Evolutionary conservation across 2,329 filamentous ascomycete species (phyloP).

Genomic region (Aureobasidium zeae): DNA sequence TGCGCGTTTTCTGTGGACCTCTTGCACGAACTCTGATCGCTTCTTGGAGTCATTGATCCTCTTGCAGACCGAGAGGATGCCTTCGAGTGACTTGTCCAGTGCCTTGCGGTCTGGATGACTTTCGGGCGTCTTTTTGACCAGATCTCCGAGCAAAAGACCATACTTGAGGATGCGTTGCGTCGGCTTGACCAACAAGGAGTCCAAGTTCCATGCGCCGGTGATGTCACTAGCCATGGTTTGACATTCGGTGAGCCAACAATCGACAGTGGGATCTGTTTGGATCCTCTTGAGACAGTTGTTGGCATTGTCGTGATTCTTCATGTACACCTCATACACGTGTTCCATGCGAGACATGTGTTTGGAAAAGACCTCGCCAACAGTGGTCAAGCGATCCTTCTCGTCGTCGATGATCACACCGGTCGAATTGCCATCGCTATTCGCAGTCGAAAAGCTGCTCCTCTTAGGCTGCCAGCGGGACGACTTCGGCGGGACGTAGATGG

Average conservation of each 20-base stretch:
- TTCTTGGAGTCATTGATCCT: slow-evolving; percentile 92
- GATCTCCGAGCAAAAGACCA: slow-evolving; percentile 69
- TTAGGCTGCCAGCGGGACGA: slow-evolving; percentile 43
- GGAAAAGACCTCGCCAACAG: slow-evolving; percentile 51
- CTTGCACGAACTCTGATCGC: slow-evolving; percentile 84
- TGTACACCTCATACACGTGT: slow-evolving; percentile 54
- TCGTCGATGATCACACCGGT: slow-evolving; percentile 21
- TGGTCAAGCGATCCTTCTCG: slow-evolving; percentile 48
- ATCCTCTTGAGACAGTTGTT: slow-evolving; percentile 50
- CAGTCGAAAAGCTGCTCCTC: slow-evolving; percentile 40
- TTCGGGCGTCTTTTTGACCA: slow-evolving; percentile 67
- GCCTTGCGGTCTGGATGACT: slow-evolving; percentile 71
- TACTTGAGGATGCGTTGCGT: slow-evolving; percentile 94
- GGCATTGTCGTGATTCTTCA: slow-evolving; percentile 56
- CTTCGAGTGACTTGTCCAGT: slow-evolving; percentile 63
- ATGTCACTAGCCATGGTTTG: slow-evolving; percentile 86
- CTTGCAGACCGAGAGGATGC: slow-evolving; percentile 51
- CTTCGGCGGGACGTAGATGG: slow-evolving; percentile 62
- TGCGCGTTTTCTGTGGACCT: slow-evolving; percentile 75
- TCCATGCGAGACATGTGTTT: slow-evolving; percentile 51
- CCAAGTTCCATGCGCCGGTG: slow-evolving; percentile 87
- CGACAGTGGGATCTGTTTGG: slow-evolving; percentile 51
- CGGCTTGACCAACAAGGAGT: slow-evolving; percentile 93
- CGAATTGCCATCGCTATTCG: slow-evolving; percentile 30
- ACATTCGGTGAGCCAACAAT: slow-evolving; percentile 85